phyloP scores from a whole-genome alignment of 2,329 filamentous ascomycete species.

The Cercospora brassicicola region DNA sequence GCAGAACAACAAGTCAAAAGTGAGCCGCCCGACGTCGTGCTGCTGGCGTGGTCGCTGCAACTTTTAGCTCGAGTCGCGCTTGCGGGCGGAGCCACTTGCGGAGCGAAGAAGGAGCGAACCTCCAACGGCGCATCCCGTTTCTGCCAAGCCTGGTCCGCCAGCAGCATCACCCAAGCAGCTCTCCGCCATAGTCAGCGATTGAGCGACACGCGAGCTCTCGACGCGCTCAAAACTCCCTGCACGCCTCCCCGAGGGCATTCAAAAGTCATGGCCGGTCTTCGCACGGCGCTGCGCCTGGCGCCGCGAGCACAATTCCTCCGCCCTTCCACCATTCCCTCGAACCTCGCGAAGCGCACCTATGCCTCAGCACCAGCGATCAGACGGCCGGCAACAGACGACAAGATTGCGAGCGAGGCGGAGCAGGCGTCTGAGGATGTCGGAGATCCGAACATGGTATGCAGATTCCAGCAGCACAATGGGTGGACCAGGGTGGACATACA shows the following conservation, averaged over 20 bases:
- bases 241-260: background rate
- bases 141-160: conserved; percentile 7
- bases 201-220: conserved; percentile 4
- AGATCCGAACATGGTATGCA: conserved; percentile 38
- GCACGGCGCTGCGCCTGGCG: conserved; percentile 31
- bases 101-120: conserved; percentile 9
- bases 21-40: background rate
- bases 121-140: background rate
- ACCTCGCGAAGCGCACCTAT: conserved; percentile 30
- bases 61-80: conserved; percentile 8
- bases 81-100: conserved; percentile 6
- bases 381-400: conserved; percentile 29
- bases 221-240: background rate
- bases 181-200: conserved; percentile 4
- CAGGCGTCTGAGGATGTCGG: conserved; percentile 33
- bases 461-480: background rate
- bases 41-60: conserved; percentile 2
- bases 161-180: conserved; percentile 1
- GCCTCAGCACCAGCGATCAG: conserved; percentile 22
- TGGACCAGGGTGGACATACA: background rate
- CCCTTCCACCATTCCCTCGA: conserved; percentile 25
- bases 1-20: background rate
- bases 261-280: conserved; percentile 32
- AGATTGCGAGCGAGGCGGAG: conserved; percentile 31
- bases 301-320: conserved; percentile 35